A percentile compares a stretch with the other conserved stretches of the same genome.
Evolutionary conservation across 495 filamentous ascomycete species (phyloP).

Genomic region (Trichoderma erinaceum): DNA sequence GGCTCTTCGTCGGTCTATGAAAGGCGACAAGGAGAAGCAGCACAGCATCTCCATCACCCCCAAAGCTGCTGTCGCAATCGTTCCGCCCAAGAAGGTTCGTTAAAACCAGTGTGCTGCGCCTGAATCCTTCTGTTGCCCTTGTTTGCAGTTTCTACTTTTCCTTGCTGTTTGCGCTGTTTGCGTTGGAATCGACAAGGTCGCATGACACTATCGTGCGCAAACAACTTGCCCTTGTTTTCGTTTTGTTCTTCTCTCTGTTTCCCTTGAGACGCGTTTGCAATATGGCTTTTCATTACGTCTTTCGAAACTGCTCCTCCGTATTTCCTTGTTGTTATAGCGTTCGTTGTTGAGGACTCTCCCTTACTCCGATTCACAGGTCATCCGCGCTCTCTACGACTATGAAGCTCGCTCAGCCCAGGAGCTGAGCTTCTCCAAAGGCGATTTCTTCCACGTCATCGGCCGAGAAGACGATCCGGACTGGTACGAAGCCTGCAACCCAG

Average conservation of each 20-base stretch:
- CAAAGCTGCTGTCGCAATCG: conserved; percentile 90
- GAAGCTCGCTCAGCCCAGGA: conserved; percentile 68
- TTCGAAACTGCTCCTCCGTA: neutral
- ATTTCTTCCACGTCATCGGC: conserved; percentile 98
- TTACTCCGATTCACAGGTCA: conserved; percentile 59
- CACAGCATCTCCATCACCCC: conserved; percentile 77
- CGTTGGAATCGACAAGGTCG: neutral
- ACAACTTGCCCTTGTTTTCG: neutral
- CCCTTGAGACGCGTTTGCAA: neutral
- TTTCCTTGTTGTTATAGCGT: neutral
- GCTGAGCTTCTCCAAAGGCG: conserved; percentile 84
- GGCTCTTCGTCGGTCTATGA: conserved; percentile 80
- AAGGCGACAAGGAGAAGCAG: conserved; percentile 73
- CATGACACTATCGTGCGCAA: neutral
- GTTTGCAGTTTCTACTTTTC: conserved; percentile 18
- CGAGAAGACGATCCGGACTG: conserved; percentile 90
- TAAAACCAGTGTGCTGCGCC: conserved; percentile 5
- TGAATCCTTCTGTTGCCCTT: conserved; percentile 15
- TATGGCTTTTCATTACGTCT: conserved; percentile 5
- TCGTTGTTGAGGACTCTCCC: neutral
- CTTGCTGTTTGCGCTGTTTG: conserved; percentile 16
- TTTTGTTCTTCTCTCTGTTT: neutral
- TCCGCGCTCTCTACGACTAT: conserved; percentile 94
- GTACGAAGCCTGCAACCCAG: conserved; percentile 98
- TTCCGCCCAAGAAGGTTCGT: conserved; percentile 91